These are phyloP conservation scores for Beauveria sp. DNA, from an alignment of 2,329 filamentous ascomycete species.

Conservation along the genomic window DNA sequence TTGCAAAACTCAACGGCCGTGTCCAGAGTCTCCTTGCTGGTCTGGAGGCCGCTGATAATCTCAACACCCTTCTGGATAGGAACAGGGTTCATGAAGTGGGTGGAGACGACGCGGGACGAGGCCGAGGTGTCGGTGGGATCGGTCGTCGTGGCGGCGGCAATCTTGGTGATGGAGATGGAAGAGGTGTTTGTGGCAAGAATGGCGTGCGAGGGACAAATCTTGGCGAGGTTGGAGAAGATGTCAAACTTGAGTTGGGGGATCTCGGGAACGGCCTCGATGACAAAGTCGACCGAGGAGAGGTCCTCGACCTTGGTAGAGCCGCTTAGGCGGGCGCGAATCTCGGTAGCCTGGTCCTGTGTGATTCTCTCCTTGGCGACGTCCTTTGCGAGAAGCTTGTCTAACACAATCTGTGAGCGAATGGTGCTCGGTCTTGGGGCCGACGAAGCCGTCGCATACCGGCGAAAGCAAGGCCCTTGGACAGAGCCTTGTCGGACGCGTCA, in stretches of 20 bases:
- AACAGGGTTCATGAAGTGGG: slow-evolving; percentile 99
- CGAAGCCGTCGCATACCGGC: slow-evolving; percentile 52
- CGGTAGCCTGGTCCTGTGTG: slow-evolving; percentile 71
- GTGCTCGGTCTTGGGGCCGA: not conserved
- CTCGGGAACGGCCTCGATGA: slow-evolving; percentile 96
- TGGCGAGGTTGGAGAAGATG: slow-evolving; percentile 77
- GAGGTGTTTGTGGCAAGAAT: slow-evolving; percentile 97
- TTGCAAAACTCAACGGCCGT: slow-evolving; percentile 80
- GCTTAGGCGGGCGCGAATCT: slow-evolving; percentile 60
- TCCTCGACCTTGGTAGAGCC: slow-evolving; percentile 68
- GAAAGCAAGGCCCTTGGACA: slow-evolving; percentile 86
- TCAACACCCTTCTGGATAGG: slow-evolving; percentile 96
- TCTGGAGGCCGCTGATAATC: slow-evolving; percentile 92
- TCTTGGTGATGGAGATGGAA: slow-evolving; percentile 95
- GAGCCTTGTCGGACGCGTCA: slow-evolving; percentile 73
- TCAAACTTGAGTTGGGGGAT: slow-evolving; percentile 79
- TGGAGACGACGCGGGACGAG: slow-evolving; percentile 83
- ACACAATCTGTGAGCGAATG: not conserved
- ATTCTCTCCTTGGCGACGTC: slow-evolving; percentile 84
- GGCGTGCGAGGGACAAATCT: slow-evolving; percentile 74
- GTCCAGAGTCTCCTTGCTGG: slow-evolving; percentile 71
- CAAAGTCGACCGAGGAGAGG: slow-evolving; percentile 81
- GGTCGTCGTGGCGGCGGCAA: slow-evolving; percentile 75
- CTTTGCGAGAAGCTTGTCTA: slow-evolving; percentile 88
- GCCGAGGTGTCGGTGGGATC: slow-evolving; percentile 74